These are phyloP conservation scores for Selaginella moellendorffii DNA, from an alignment of 75 land plant genomes.

Conservation along the genomic window DNA sequence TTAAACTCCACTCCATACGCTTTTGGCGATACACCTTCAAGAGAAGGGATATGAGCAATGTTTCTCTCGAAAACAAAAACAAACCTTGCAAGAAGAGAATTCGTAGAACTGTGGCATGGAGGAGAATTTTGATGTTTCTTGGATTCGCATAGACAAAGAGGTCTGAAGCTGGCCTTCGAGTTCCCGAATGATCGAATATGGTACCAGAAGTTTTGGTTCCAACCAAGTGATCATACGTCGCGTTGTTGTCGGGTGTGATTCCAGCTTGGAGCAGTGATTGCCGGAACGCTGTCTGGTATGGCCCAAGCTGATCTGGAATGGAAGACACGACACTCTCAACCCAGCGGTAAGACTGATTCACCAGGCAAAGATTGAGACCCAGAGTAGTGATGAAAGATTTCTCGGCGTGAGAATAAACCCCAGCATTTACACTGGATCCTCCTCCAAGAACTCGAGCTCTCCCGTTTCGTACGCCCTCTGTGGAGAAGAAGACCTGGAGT, in stretches of 20 bases:
- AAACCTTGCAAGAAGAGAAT: not conserved
- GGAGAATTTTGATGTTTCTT: not conserved
- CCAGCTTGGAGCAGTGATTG: not conserved
- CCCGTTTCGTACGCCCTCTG: not conserved
- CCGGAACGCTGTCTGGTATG: not conserved
- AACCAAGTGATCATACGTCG: not conserved
- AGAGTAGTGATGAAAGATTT: not conserved
- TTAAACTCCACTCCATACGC: not conserved
- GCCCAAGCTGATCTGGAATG: not conserved
- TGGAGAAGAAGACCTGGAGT: not conserved
- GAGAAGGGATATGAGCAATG: not conserved
- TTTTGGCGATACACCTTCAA: not conserved
- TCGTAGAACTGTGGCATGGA: not conserved
- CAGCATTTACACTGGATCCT: constrained; percentile 4
- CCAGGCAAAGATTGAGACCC: not conserved
- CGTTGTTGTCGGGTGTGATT: not conserved
- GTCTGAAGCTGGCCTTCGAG: not conserved
- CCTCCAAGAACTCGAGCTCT: constrained; percentile 1
- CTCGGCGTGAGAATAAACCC: not conserved
- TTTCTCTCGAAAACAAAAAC: not conserved
- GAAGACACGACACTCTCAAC: not conserved
- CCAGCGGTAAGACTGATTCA: not conserved
- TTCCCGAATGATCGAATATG: not conserved
- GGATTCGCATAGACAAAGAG: not conserved
- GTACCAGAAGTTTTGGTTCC: not conserved